Evolutionary conservation across 306 rosid genomes (phyloP), one percentile per base, ranked within the genome.

Genomic region (Cucurbita pepo): DNA sequence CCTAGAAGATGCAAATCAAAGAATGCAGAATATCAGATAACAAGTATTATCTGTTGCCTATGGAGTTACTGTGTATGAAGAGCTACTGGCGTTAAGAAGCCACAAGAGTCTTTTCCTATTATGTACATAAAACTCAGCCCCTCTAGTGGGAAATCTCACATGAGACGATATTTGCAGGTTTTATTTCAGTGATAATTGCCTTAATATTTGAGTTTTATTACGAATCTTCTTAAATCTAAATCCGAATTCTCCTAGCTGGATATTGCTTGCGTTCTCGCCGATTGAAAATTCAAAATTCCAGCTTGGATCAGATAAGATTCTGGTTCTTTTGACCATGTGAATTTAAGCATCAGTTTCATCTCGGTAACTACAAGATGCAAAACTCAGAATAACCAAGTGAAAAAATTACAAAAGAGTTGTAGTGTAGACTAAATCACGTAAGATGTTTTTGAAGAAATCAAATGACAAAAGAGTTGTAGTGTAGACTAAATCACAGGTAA

Each of bases 1-100:
- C 81, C 78, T 72, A 54, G 80, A 79, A 81, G 87, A 70, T 77
- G 83, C 90, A 77, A 66, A 78, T 69, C 55, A 72, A 72, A 63
- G 81, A 63, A n/a, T n/a, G 69, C 69, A 47, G 22, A 77, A 67
- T 65, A 77, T 75, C 72, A 78, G 67, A 21, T 78, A 73, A 67
- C 75, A 62, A 40, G 30, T 10, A 4, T 62, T 61, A 62, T 62
- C 69, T 62, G 69, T n/a, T 62, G 16, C n/a, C 15, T 9, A 16
- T 62, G 69, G 50, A 62, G 69, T 40, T 43, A 9, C 36, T 10
- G 71, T 41, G 10, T 52, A 41, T 64, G 2, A 64, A 43, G 71
- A 18, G 41, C 40, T 22, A 66, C 22, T 66, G 6, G 40, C 22
- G 40, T 45, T 12, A 3, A 21, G 56, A 47, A 25, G 72, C 72